These are phyloP conservation scores for Ilex aquifolium DNA, from an alignment of 257 asterid species.

Conservation along the genomic window DNA sequence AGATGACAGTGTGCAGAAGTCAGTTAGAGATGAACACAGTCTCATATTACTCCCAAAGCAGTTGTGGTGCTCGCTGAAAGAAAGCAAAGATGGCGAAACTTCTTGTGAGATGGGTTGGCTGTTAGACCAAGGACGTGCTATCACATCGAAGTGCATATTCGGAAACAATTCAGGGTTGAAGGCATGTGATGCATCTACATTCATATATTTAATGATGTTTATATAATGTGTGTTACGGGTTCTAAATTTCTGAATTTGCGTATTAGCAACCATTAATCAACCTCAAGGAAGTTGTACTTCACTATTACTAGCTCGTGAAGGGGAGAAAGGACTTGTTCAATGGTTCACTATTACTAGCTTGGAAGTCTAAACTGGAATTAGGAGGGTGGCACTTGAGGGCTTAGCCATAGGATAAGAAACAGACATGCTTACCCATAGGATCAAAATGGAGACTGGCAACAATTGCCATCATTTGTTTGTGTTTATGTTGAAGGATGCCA, in stretches of 20 bases:
- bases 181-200: slow-evolving; percentile 26
- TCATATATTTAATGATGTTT: neutral
- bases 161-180: slow-evolving; percentile 42
- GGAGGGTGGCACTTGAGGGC: no score
- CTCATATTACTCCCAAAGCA: slow-evolving; percentile 70
- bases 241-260: neutral
- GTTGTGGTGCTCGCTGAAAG: slow-evolving; percentile 64
- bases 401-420: no score
- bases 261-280: no score
- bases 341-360: no score
- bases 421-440: no score
- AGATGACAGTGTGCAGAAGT: slow-evolving; percentile 22
- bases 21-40: slow-evolving; percentile 34
- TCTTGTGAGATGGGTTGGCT: slow-evolving; percentile 81
- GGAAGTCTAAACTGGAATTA: no score
- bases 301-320: no score
- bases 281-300: no score
- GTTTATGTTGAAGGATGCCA: no score
- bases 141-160: slow-evolving; percentile 66
- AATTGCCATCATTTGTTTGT: no score
- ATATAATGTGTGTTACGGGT: neutral
- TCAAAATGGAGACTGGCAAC: no score
- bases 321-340: no score
- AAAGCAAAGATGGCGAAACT: slow-evolving; percentile 24
- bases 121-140: slow-evolving; percentile 50